Base-by-base conservation (phyloP, 495 filamentous ascomycete species). In the Penicillium desertorum region DNA sequence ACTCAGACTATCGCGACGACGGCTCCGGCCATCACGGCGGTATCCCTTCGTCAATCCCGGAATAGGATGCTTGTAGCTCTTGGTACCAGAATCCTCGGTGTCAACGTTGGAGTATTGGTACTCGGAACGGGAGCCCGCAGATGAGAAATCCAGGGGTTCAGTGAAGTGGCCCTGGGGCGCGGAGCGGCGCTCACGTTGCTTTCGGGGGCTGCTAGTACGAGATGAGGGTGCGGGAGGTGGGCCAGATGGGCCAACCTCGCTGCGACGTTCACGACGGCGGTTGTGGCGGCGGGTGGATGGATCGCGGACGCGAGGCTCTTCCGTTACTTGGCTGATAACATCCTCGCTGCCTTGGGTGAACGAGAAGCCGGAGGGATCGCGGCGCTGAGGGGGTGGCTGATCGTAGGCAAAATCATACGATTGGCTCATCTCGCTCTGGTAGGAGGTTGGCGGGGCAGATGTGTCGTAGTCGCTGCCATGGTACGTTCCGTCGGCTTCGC, bases 41-140 rank as follows among this genome's bases (percentile, higher is more conserved):
- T 78, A 79, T 3, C 74, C 76, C 56, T 76, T 75, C 32, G 79
- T 85, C 64, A 92, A 70, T 1, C 89, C 90, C 0, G 91, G 89
- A 60, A 93, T 90, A 1, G 86, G 79, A 70, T 92, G 89, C 57
- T 81, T 83, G 68, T 96, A 96, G 46, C 81, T 84, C 78, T 89
- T 92, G 19, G 90, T 94, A 22, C 91, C 91, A 12, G 82, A 69
- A 55, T 83, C 82, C 50, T 82, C 81, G 7, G 81, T 78, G 8
- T 76, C 80, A 9, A 76, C 75, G 36, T 73, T 77, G n/a, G 72
- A 76, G 45, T 76, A 71, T 72, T 80, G 73, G 64, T 72, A 72
- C 58, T 79, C 67, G 37, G 78, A 80, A 19, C 75, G 68, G 29
- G 76, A 65, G 25, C 70, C 67, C 0, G 70, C 74, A 59, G 73